Evolutionary conservation across 2,329 filamentous ascomycete species (phyloP), one percentile per base, ranked within the genome.

Genomic region (Fusarium solani-melongenae): DNA sequence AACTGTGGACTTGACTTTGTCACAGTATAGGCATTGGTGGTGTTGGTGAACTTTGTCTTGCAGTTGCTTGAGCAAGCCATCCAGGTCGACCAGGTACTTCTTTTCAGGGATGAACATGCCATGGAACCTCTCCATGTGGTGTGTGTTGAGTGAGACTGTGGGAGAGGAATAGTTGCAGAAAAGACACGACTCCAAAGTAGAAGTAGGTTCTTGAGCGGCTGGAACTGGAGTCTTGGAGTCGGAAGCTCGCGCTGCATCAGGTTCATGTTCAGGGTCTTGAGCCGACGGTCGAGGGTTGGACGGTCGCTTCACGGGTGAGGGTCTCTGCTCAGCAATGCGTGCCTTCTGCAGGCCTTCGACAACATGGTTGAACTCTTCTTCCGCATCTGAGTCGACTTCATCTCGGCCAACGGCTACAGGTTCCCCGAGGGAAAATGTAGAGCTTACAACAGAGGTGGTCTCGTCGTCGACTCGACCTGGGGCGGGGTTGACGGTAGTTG

Each of bases 71-170:
- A 99, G 84, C 58, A 99, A 86, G 2, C 95, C 95, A 70, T 97
- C 92, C 4, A 96, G 81, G 78, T 99, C 90, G 6, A 93, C 91
- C 3, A 99, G 85, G 78, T 94, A 99, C 34, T 92, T 86, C 83
- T 91, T 93, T 82, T 99, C 96, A 0, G 96, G 96, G 70, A 99
- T 92, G 83, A 98, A 98, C 91, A 98, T 95, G 85, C 96, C 94
- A 81, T 99, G 96, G 78, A 92, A 92, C 69, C 94, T 93, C 80
- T 93, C 92, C 96, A 99, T 99, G 81, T 99, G 96, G 44, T 91
- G 86, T 36, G 94, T 86, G 79, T 95, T 98, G 34, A 95, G 86
- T n/a, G 90, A 84, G 7, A 94, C 84, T 14, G 90, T 93, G 1
- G 94, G 90, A 0, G 95, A 97, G 58, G 92, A 87, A 79, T 93